Conservation (phyloP, 129 eudicot genomes). For the Mikania micrantha region DNA sequence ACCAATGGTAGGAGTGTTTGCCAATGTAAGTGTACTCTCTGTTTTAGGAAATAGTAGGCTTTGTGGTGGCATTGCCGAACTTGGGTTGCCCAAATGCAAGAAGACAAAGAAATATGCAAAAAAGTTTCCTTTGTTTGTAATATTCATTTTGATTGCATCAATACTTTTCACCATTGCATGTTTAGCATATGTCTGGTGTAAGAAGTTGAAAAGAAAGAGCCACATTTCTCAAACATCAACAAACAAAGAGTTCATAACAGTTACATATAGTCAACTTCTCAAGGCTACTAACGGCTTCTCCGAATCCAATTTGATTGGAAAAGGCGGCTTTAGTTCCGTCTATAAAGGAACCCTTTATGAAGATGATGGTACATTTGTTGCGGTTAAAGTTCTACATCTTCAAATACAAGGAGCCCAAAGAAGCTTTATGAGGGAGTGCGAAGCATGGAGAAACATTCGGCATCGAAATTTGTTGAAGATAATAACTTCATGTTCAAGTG, state of each 20-base stretch:
- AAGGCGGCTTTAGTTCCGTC: conserved; percentile 18
- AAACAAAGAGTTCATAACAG: not conserved
- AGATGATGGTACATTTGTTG: conserved; percentile 4
- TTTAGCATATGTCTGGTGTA: too few species aligned
- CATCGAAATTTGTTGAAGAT: conserved; percentile 30
- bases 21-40: too few species aligned
- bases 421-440: conserved; percentile 22
- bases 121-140: too few species aligned
- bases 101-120: too few species aligned
- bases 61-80: too few species aligned
- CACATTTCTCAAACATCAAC: not conserved
- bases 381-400: conserved; percentile 29
- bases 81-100: too few species aligned
- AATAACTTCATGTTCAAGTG: conserved; percentile 27
- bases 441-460: conserved; percentile 19
- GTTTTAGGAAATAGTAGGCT: too few species aligned
- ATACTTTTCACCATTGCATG: too few species aligned
- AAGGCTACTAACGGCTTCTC: conserved; percentile 37
- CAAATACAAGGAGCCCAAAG: conserved; percentile 7
- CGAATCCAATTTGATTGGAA: conserved; percentile 13
- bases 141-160: too few species aligned
- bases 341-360: conserved; percentile 24
- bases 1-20: too few species aligned
- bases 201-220: conserved; percentile 5
- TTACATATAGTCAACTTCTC: conserved; percentile 19